Evolutionary conservation across 1,284 basidiomycete species (phyloP), one percentile per base, ranked within the genome.

Genomic region (Cryptococcus sp.): DNA sequence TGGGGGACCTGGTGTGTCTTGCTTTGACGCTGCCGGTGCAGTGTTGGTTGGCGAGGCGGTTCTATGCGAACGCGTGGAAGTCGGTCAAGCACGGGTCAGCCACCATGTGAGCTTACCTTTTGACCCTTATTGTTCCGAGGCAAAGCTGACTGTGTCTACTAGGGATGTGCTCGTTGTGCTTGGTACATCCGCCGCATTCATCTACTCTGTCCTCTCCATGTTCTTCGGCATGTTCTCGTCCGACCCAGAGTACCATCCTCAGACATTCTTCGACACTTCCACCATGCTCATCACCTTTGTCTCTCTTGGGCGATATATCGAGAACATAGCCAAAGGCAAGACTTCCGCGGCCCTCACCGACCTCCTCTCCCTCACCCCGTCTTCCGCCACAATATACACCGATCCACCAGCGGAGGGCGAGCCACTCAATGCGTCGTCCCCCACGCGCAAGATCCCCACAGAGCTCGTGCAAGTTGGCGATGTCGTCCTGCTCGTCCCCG

Each of bases 261-360:
- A 89, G 71, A 85, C 93, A 35, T 98, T 98, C 80, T 98, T 98
- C 78, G 96, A 99, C 78, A 98, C 96, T 1, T 94, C 90, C 68
- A 96, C 94, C 16, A 98, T 98, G 96, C 81, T 99, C 56, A 89
- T 99, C 82, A 92, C 88, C 77, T 98, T 98, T 73, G 90, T 98
- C 66, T 92, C 91, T 4, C 84, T 98, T 33, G 96, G 95, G 1
- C 86, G 96, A 40, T 97, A 89, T 78, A 83, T 98, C 52, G 96
- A 98, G 79, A 98, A 97, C 77, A 83, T 87, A 50, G 96, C 96
- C 40, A 98, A 98, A 77, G 95, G 96, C 43, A 90, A 91, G 77
- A 98, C 96, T 1, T 93, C 91, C 54, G 92, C 93, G 0, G 96
- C 96, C 1, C 82, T 99, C 23, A 97, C 93, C 4, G 91, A 96